phyloP scores from a whole-genome alignment of 2,329 filamentous ascomycete genomes.

The Sordariomycetes sp. region DNA sequence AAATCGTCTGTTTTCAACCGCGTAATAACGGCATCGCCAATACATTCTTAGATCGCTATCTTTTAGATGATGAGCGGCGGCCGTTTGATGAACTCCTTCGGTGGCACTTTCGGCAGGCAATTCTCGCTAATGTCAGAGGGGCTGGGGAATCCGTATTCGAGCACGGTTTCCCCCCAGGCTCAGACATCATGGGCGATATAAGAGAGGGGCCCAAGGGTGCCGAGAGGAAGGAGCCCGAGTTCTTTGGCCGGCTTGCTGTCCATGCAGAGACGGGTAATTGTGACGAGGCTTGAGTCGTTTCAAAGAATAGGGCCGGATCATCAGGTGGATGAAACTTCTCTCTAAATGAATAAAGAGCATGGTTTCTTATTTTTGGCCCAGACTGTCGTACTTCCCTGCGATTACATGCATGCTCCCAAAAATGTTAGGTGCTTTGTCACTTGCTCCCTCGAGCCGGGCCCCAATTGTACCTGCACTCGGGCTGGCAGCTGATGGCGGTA shows the following conservation, averaged over 20 bases:
- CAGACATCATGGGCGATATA: constrained; percentile 15
- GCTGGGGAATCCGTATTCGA: constrained; percentile 13
- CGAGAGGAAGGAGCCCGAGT: constrained; percentile 3
- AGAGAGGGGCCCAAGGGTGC: constrained; percentile 3
- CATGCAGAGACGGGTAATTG: no score
- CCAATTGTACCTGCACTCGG: no score
- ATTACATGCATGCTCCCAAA: no score
- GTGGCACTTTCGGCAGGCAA: constrained; percentile 13
- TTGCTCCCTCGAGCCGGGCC: no score
- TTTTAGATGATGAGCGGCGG: constrained; percentile 7
- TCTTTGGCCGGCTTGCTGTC: neutral
- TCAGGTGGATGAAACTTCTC: no score
- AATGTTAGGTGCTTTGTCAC: no score
- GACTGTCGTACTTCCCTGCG: no score
- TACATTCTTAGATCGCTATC: constrained; percentile 7
- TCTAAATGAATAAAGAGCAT: no score
- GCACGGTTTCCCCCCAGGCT: constrained; percentile 13
- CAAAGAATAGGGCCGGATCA: no score
- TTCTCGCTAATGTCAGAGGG: constrained; percentile 13
- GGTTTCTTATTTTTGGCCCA: no score
- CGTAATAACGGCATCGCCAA: constrained; percentile 10
- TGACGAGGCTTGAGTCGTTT: no score
- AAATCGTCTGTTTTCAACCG: constrained; percentile 11
- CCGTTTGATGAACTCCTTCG: constrained; percentile 10
- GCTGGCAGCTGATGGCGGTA: no score